Evolutionary conservation across 2,329 filamentous ascomycete species (phyloP), one percentile per base, ranked within the genome.

Genomic region (Coniochaeta pulveracea): DNA sequence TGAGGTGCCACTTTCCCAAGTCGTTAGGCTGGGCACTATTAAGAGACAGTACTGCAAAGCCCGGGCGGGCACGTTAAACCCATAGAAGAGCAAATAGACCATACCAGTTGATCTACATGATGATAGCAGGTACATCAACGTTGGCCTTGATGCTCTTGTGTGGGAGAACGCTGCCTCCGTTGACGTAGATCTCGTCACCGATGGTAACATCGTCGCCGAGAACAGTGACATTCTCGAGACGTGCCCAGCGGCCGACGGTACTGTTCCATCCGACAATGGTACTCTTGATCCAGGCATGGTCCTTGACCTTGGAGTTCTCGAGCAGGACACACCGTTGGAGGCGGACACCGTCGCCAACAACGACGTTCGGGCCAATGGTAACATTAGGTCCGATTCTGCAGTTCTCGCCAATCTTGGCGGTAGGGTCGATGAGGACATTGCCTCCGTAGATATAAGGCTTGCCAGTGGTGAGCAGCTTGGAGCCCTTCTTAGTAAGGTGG

Each of bases 61-160:
- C n/a, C n/a, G n/a, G n/a, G n/a, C n/a, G n/a, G n/a, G n/a, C n/a
- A n/a, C n/a, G n/a, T n/a, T n/a, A n/a, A n/a, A n/a, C n/a, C n/a
- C n/a, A n/a, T n/a, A n/a, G n/a, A n/a, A n/a, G n/a, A n/a, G n/a
- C n/a, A n/a, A n/a, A n/a, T n/a, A n/a, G n/a, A n/a, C n/a, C n/a
- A n/a, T n/a, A n/a, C n/a, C n/a, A n/a, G n/a, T n/a, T n/a, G n/a
- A n/a, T 31, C 28, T 66, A 79, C 74, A 79, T 79, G 52, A 79
- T 79, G 44, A 79, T 78, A 40, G 74, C 72, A 16, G 74, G 74
- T 18, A 73, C 74, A 60, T 98, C 91, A 50, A 98, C 85, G 59
- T 98, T 98, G 51, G 80, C 76, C 74, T 96, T 96, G 72, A 98
- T 96, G 58, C 81, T 91, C 80, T 98, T 98, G 68, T 98, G 89